Base-by-base conservation (phyloP, 768 basidiomycete genomes). In the Kwoniella mangroviensis region DNA sequence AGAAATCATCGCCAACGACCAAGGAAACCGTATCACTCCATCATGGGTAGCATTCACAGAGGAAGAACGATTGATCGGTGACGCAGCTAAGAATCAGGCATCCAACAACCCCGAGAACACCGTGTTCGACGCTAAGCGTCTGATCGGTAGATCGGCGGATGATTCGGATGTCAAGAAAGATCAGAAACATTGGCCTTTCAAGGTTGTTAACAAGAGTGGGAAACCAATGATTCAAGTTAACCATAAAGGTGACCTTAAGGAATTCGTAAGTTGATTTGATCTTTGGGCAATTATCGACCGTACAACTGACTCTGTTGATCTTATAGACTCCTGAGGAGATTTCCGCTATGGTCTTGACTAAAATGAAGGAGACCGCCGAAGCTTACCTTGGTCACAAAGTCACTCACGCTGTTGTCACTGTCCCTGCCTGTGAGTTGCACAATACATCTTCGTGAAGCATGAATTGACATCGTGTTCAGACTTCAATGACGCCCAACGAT, bases 401-500 rank as follows among this genome's bases (percentile, higher is more conserved):
- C 82, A 88, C 86, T 89, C 86, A 89, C 83, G 89, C 88, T 64
- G 87, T 88, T 68, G 83, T 86, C 69, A 86, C 86, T 73, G 86
- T 98, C 73, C 95, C 95, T 41, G 94, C 95, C 45, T 98, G 82
- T 83, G 52, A 77, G 82, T 79, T 15, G 55, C 2, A 21, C 28
- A 13, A 24, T 7, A 22, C 28, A 11, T 21, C 7, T 19, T 59
- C 6, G 24, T 17, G 9, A 13, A 54, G 10, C 2, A 19, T 67
- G 49, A 53, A 22, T 71, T 70, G 49, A 70, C 63, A 24, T 65
- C 52, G 11, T 45, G 40, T 41, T 3, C 55, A 83, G 82, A 98
- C 87, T 98, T 98, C 88, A 98, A 98, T 84, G 94, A 98, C 86
- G 95, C 96, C 26, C 96, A 98, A 83, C 92, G 96, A 82, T 94